Evolutionary conservation across 208 protist species (phyloP), one percentile per base, ranked within the genome.

Genomic region (Lotmaria passim): DNA sequence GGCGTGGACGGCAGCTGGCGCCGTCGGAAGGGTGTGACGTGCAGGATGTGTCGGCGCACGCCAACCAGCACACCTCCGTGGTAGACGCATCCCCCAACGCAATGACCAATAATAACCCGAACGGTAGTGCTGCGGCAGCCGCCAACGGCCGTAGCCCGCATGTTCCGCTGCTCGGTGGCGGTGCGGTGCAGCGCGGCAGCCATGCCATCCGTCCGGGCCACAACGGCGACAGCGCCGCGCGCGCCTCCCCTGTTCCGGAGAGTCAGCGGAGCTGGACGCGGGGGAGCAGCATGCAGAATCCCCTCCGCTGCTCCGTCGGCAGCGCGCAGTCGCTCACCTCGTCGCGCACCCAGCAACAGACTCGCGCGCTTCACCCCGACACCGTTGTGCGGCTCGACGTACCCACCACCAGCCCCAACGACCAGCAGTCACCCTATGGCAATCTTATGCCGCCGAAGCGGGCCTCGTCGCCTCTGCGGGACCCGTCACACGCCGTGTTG

Each of bases 361-460:
- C 56, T 19, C 52, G 56, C 14, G 46, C 64, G 17, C 47, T 68
- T 3, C 75, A 77, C 39, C 69, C 75, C 8, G 57, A 64, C 75
- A 81, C 63, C 5, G 64, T 77, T 11, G 48, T 63, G 26, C 57
- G 30, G 15, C 44, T 44, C n/a, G 30, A 33, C 38, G 41, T 50
- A 43, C 48, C 36, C 11, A 61, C 50, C 0, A 19, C 34, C 11
- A 82, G 55, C 64, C 64, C 52, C 17, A 78, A 78, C 36, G 71
- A 70, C 34, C 10, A 28, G 23, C 33, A 58, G 26, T 78, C 71
- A 3, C 63, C 71, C 11, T 82, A 78, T 39, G 71, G 57, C 15
- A 62, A 53, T 23, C 58, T 82, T 17, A 50, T 58, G 26, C 63
- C 71, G 11, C 66, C 57, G 14, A 60, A 62, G 39, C 61, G 66